A percentile compares a stretch with the other conserved stretches of the same genome.
phyloP scores from a whole-genome alignment of 2,329 filamentous ascomycete species.

The Sclerotinia trifoliorum region DNA sequence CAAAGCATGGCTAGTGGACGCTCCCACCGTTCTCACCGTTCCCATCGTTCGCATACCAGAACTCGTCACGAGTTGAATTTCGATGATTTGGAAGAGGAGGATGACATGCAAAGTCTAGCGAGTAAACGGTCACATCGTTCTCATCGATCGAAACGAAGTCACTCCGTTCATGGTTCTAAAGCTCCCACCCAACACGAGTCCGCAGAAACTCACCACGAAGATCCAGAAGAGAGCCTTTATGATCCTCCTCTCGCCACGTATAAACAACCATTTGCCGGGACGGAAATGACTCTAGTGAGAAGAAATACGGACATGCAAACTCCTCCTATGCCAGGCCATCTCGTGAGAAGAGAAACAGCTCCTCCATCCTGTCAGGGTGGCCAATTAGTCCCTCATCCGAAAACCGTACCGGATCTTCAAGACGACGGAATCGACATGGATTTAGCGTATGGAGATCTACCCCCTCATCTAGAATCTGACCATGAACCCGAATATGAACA shows the following conservation, averaged over 20 bases:
- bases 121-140: conserved; percentile 25
- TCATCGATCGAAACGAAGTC: conserved; percentile 21
- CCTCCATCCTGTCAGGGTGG: conserved; percentile 4
- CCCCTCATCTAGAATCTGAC: conserved; percentile 47
- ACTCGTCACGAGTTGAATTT: conserved; percentile 11
- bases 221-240: conserved; percentile 11
- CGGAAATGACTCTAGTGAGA: conserved; percentile 1
- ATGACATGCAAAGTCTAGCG: conserved; percentile 18
- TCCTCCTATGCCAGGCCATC: background rate
- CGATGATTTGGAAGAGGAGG: conserved; percentile 14
- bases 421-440: conserved; percentile 74
- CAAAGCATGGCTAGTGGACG: conserved; percentile 20
- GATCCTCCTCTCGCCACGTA: conserved; percentile 24
- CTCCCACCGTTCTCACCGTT: conserved; percentile 26
- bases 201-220: conserved; percentile 26
- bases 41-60: conserved; percentile 17
- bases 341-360: conserved; percentile 17
- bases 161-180: conserved; percentile 13
- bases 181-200: conserved; percentile 24
- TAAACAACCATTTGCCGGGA: conserved; percentile 31
- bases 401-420: conserved; percentile 32
- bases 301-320: conserved; percentile 35
- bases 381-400: conserved; percentile 20
- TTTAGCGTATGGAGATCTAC: conserved; percentile 83
- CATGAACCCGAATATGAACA: conserved; percentile 34